Base-by-base conservation (phyloP, 768 basidiomycete genomes). In the Grammothele lineata region DNA sequence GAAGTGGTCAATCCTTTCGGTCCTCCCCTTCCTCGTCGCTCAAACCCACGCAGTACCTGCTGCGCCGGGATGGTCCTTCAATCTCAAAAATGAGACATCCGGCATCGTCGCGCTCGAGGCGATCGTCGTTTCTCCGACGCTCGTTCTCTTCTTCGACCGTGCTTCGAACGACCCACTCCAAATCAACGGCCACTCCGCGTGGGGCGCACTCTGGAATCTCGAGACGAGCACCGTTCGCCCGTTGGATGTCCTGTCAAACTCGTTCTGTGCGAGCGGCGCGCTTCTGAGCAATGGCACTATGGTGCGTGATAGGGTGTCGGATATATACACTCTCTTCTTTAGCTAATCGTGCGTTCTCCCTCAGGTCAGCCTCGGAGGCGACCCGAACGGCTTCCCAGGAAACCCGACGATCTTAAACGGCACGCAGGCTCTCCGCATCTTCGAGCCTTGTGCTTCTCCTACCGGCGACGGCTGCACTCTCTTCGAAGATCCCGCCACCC, bases 31-130 rank as follows among this genome's bases (percentile, higher is more conserved):
- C 23, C 9, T 39, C 7, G 25, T 23, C 14, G 14, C 35, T 2
- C 4, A 34, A 1, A 30, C 37, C 2, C 11, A 5, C 7, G 35
- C 50, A 4, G 54, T 35, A 19, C 50, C 54, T 3, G 24, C 50
- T 1, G 45, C 52, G 4, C 43, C 51, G 3, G 39, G 43, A 25
- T 57, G 55, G 55, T 40, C 26, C 1, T 57, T 57, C 26, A 32
- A 49, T 36, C 40, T 61, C 34, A 81, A 86, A 61, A 69, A 74
- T 41, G 86, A 86, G 11, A 71, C 76, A 10, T 87, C 85, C 5
- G 87, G 87, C 11, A 83, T 89, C 21, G 69, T 78, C 49, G 88
- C 87, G 3, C 88, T 89, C 83, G 86, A 90, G 60, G 59, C 90
- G 44, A 69, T 71, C 8, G 65, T 90, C 44, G 71, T 90, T 50